These are phyloP conservation scores for Xylaria polymorpha DNA, from an alignment of 2,329 filamentous ascomycete species.

Conservation along the genomic window DNA sequence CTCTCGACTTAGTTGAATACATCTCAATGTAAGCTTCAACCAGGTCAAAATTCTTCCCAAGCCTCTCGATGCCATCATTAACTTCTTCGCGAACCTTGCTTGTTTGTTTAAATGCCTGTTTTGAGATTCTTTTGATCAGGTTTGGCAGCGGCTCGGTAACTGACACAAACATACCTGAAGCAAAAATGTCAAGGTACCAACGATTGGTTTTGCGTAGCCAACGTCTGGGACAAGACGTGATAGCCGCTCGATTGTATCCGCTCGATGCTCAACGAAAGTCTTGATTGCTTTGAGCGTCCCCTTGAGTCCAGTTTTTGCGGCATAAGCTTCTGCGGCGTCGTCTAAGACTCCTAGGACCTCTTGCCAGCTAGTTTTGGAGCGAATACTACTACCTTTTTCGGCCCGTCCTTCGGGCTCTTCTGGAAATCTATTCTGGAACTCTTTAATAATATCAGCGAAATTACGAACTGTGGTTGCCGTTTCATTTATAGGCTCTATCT, in stretches of 20 bases:
- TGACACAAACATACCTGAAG: conserved; percentile 12
- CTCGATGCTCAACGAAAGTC: conserved; percentile 13
- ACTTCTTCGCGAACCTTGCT: conserved; percentile 23
- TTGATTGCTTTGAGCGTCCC: conserved; percentile 10
- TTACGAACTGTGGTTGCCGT: conserved; percentile 1
- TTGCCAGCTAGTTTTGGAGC: conserved; percentile 17
- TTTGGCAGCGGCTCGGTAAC: neutral
- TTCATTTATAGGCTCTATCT: neutral
- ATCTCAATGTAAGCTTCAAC: conserved; percentile 24
- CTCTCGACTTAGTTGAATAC: conserved; percentile 22
- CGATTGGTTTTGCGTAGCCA: conserved; percentile 24
- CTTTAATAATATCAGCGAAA: conserved; percentile 18
- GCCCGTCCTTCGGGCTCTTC: conserved; percentile 12
- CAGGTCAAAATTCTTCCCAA: conserved; percentile 21
- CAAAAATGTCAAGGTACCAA: conserved; percentile 17
- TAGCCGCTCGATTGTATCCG: conserved; percentile 9
- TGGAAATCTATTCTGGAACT: conserved; percentile 22
- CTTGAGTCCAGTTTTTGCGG: conserved; percentile 2
- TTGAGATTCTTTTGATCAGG: neutral
- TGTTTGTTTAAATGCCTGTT: conserved; percentile 29
- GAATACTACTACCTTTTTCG: conserved; percentile 20
- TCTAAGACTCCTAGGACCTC: conserved; percentile 19
- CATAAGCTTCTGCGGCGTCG: conserved; percentile 17
- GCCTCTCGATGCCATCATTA: conserved; percentile 21
- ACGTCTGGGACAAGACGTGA: conserved; percentile 16